Conservation (phyloP, 1,284 basidiomycete genomes). For the Microbotryum intermedium region DNA sequence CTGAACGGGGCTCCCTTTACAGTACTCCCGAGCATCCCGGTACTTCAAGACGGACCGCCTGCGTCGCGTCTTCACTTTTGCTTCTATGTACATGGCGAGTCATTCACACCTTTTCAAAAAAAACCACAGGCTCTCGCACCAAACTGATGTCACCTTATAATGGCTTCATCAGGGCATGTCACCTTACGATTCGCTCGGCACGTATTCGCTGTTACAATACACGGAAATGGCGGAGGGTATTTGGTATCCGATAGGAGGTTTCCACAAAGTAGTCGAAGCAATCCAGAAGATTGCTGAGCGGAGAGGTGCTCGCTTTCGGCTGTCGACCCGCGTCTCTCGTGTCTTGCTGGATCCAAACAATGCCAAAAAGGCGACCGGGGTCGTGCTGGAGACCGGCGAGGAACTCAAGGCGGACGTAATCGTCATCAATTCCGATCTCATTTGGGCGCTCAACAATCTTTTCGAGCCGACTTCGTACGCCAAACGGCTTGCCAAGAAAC, state of each 20-base stretch:
- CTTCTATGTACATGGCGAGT: constrained; percentile 39
- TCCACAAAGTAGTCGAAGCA: constrained; percentile 44
- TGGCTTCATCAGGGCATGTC: constrained; percentile 40
- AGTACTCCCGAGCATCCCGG: constrained; percentile 40
- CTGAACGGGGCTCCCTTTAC: constrained; percentile 15
- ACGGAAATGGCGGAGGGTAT: constrained; percentile 49
- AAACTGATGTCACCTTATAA: constrained; percentile 9
- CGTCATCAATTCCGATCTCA: constrained; percentile 48
- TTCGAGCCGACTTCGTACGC: constrained; percentile 40
- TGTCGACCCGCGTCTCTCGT: constrained; percentile 40
- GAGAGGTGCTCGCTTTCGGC: constrained; percentile 43
- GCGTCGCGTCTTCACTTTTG: constrained; percentile 45
- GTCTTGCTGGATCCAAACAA: constrained; percentile 36
- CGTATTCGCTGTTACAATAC: constrained; percentile 48
- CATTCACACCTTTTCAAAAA: background rate
- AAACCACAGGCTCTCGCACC: background rate
- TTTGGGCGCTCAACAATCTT: constrained; percentile 47
- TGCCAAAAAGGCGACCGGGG: constrained; percentile 39
- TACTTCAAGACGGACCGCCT: constrained; percentile 48
- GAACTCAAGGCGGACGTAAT: constrained; percentile 45
- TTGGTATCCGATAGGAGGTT: constrained; percentile 49
- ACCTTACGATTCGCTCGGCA: constrained; percentile 48
- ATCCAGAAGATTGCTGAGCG: constrained; percentile 43
- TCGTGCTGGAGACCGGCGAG: constrained; percentile 43
- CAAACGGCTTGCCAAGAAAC: constrained; percentile 32